phyloP scores from a whole-genome alignment of 805 yeast species.

The Huiozyma sinensis region DNA sequence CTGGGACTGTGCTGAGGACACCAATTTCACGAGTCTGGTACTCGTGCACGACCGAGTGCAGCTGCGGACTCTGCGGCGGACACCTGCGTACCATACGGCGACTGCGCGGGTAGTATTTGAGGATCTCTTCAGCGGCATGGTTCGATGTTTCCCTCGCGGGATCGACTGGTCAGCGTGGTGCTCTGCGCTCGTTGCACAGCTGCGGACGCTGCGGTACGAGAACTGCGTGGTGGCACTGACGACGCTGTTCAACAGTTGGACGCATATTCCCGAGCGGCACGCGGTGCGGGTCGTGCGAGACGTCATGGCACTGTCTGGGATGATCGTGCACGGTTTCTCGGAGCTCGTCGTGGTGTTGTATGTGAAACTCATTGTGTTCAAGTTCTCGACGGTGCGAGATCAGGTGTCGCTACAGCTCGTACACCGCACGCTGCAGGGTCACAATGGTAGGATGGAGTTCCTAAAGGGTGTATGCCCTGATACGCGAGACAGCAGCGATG shows the following conservation, averaged over 20 bases:
- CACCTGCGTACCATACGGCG: constrained; percentile 20
- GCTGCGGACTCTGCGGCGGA: constrained; percentile 11
- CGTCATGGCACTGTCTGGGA: neutral
- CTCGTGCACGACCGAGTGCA: constrained; percentile 16
- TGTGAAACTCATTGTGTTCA: constrained; percentile 1
- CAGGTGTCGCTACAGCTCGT: neutral
- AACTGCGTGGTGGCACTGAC: constrained; percentile 18
- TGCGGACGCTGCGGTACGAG: constrained; percentile 18
- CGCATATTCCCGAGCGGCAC: constrained; percentile 8
- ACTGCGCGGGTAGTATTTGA: constrained; percentile 22
- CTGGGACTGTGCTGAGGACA: too few relatives aligned
- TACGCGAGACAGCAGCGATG: neutral
- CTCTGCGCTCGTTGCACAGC: constrained; percentile 15
- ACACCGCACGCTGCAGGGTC: too few relatives aligned
- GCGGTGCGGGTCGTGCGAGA: constrained; percentile 1
- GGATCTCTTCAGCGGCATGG: constrained; percentile 16
- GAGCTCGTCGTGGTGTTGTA: neutral
- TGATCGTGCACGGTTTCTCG: neutral
- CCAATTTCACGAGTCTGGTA: neutral
- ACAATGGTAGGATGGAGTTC: too few relatives aligned
- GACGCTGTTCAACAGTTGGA: constrained; percentile 24
- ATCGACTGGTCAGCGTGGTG: constrained; percentile 23
- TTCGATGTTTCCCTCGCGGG: constrained; percentile 13
- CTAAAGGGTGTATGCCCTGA: too few relatives aligned
- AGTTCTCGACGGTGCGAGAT: neutral